These are phyloP conservation scores for Agaricus blazei DNA, from an alignment of 768 basidiomycete species.

Conservation along the genomic window DNA sequence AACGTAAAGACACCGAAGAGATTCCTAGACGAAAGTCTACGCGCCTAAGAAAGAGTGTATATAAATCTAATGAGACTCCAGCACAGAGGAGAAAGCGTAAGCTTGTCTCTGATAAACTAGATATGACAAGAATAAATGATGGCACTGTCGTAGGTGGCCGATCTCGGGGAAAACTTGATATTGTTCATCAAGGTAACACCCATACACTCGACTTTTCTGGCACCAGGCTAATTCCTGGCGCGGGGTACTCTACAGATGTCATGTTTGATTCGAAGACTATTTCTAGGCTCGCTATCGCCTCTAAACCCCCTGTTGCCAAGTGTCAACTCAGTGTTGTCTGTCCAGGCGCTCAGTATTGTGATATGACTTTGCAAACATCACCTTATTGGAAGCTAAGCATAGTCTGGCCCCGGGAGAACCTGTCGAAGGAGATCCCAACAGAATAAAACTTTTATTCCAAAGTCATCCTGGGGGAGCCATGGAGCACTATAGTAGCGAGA, in stretches of 20 bases:
- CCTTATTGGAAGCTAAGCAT: conserved; percentile 69
- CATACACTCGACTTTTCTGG: conserved; percentile 83
- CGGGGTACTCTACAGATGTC: conserved; percentile 62
- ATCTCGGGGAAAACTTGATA: conserved; percentile 86
- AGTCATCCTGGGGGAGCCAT: conserved; percentile 83
- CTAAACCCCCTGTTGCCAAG: conserved; percentile 71
- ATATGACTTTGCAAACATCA: conserved; percentile 68
- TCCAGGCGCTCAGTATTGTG: conserved; percentile 73
- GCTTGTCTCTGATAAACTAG: conserved; percentile 73
- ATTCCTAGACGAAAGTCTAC: conserved; percentile 64
- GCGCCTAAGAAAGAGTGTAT: conserved; percentile 42
- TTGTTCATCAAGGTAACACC: conserved; percentile 70
- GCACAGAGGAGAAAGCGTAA: conserved; percentile 31
- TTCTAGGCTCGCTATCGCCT: conserved; percentile 67
- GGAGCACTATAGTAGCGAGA: conserved; percentile 82
- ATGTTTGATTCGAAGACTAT: conserved; percentile 76
- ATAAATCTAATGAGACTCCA: conserved; percentile 62
- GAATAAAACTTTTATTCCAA: conserved; percentile 78
- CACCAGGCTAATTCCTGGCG: conserved; percentile 59
- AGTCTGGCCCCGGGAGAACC: conserved; percentile 79
- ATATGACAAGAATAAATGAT: conserved; percentile 90
- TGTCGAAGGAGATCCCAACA: conserved; percentile 47
- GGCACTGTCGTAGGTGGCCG: conserved; percentile 79
- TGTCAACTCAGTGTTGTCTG: conserved; percentile 73
- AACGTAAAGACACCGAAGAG: conserved; percentile 38